phyloP scores from a whole-genome alignment of 2,329 filamentous ascomycete genomes.

The Leptographium galeiforme region DNA sequence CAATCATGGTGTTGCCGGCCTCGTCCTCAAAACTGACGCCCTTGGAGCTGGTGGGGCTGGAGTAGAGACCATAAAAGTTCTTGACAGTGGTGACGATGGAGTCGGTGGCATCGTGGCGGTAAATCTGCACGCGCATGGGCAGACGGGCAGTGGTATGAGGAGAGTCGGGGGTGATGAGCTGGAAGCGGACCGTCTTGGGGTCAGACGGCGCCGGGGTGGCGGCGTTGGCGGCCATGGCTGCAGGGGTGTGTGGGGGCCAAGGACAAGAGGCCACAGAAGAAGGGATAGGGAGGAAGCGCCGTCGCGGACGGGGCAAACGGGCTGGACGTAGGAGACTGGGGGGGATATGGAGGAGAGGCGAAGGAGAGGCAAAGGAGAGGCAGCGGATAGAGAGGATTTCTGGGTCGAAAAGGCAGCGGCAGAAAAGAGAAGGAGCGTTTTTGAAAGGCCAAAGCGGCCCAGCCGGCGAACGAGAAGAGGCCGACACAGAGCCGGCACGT shows the following conservation, averaged over 20 bases:
- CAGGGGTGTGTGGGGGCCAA: constrained; percentile 1
- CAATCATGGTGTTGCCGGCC: constrained; percentile 79
- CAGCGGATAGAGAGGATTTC: neutral
- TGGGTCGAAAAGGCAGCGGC: neutral
- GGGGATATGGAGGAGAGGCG: neutral
- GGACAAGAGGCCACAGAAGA: neutral
- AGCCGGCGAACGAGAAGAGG: neutral
- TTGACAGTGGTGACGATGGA: constrained; percentile 97
- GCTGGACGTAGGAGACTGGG: neutral
- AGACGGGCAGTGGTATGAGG: constrained; percentile 60
- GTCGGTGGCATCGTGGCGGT: constrained; percentile 88
- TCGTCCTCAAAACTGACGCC: constrained; percentile 94
- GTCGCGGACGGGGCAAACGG: too few species aligned
- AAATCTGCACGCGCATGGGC: constrained; percentile 83
- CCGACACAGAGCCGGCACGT: neutral
- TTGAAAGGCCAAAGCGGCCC: neutral
- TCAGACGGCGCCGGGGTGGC: constrained; percentile 24
- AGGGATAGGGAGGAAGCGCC: neutral
- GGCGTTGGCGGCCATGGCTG: constrained; percentile 6
- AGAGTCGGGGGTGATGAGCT: constrained; percentile 55
- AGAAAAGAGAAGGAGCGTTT: neutral
- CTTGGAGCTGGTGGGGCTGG: constrained; percentile 52
- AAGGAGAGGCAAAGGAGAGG: neutral
- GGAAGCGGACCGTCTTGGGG: constrained; percentile 68
- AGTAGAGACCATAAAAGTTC: constrained; percentile 96